Evolutionary conservation across 306 rosid species (phyloP), one percentile per base, ranked within the genome.

Genomic region (Gleditsia sinensis): DNA sequence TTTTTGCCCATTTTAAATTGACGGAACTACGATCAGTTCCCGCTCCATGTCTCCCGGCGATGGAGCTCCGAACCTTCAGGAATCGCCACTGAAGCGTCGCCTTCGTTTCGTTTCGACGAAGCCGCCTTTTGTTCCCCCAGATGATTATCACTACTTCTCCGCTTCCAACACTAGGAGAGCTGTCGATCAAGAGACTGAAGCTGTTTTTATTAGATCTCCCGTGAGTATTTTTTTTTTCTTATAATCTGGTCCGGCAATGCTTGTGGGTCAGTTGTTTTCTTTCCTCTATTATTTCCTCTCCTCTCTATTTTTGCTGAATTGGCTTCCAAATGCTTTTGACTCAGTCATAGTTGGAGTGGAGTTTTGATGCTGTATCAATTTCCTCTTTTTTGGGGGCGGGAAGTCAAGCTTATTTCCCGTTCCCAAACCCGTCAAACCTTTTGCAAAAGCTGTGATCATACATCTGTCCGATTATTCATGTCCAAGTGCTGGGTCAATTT

Each of bases 121-220:
- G 76, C 99, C 96, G 27, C 87, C 92, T 13, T 90, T 92, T 45
- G 82, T 77, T 17, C 95, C 91, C 33, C 84, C 88, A 0, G 91
- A 83, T 10, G 94, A 92, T 25, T 94, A 94, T 75, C 94, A 88
- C 62, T 88, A 79, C 67, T 94, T 94, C 61, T 67, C 85, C 13
- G 71, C 69, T 33, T 32, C 78, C 11, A 83, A 69, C 64, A 78
- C 78, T 48, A 81, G 75, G 69, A 72, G 69, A 77, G 68, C 43
- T 40, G 57, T 84, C 67, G 93, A 88, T 84, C 92, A 78, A 3
- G 89, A 83, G 28, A 51, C 87, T 25, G 99, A 94, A 77, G 87
- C 89, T 27, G 66, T 94, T 46, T 81, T 87, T 24, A 89, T 92
- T 77, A 84, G 94, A 88, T 92, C 99, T 76, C 96, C 92, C 1